A percentile compares a stretch with the other conserved stretches of the same genome.
phyloP scores from a whole-genome alignment of 306 rosid genomes.

The Clitoria ternatea region DNA sequence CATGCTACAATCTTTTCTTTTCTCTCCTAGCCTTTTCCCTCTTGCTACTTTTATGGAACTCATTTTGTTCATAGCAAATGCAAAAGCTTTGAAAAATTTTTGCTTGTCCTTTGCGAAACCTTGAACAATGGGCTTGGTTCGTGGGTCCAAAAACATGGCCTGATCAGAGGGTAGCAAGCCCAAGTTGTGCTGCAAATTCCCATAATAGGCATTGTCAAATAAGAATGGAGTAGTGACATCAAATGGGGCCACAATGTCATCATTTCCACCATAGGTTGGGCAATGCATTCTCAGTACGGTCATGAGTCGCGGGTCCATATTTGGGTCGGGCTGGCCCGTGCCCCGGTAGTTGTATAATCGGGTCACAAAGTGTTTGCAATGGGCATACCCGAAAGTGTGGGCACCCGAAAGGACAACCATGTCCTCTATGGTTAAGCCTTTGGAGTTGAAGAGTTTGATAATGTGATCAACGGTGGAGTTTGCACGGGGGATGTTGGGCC shows the following conservation, averaged over 20 bases:
- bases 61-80: slow-evolving; percentile 73
- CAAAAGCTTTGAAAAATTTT: slow-evolving; percentile 72
- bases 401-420: slow-evolving; percentile 89
- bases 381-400: slow-evolving; percentile 84
- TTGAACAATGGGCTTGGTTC: slow-evolving; percentile 57
- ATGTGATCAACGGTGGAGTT: slow-evolving; percentile 72
- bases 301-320: slow-evolving; percentile 52
- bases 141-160: slow-evolving; percentile 56
- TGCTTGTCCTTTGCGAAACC: slow-evolving; percentile 61
- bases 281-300: slow-evolving; percentile 73
- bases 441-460: slow-evolving; percentile 70
- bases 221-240: slow-evolving; percentile 83
- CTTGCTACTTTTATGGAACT: slow-evolving; percentile 64
- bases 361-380: slow-evolving; percentile 58
- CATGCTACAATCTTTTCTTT: slow-evolving; percentile 53
- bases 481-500: slow-evolving; percentile 67
- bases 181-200: slow-evolving; percentile 56
- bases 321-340: slow-evolving; percentile 60
- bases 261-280: slow-evolving; percentile 66
- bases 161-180: slow-evolving; percentile 83
- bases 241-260: slow-evolving; percentile 69
- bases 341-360: slow-evolving; percentile 59
- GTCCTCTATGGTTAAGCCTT: slow-evolving; percentile 64
- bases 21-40: slow-evolving; percentile 74
- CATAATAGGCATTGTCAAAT: slow-evolving; percentile 83